Conservation (phyloP, 1,284 basidiomycete genomes). For the Rhizoctonia solani region DNA sequence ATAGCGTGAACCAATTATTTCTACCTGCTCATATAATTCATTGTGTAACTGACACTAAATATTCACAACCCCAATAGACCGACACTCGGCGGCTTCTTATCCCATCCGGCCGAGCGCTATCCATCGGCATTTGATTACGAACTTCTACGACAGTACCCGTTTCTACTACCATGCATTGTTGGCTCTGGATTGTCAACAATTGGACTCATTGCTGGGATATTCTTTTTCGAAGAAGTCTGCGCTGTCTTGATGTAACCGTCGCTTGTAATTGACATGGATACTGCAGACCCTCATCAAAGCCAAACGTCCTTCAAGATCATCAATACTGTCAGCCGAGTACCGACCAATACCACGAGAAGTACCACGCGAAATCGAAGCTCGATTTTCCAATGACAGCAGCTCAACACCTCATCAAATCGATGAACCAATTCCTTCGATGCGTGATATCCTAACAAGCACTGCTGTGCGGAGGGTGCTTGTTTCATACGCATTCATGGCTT, state of each 20-base stretch:
- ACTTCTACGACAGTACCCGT: slow-evolving; percentile 44
- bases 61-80: too few species aligned
- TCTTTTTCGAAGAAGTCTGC: slow-evolving; percentile 46
- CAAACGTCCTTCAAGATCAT: neutral
- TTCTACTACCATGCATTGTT: slow-evolving; percentile 46
- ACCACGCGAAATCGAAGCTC: too few species aligned
- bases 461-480: slow-evolving; percentile 36
- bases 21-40: too few species aligned
- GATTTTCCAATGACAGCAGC: too few species aligned
- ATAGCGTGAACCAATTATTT: slow-evolving; percentile 38
- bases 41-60: too few species aligned
- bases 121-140: slow-evolving; percentile 40
- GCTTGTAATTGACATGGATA: too few species aligned
- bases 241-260: neutral
- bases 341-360: too few species aligned
- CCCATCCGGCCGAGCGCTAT: slow-evolving; percentile 42
- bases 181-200: slow-evolving; percentile 43
- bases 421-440: slow-evolving; percentile 23
- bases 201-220: slow-evolving; percentile 42
- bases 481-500: slow-evolving; percentile 37
- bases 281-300: too few species aligned
- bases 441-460: slow-evolving; percentile 26
- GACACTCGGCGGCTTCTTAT: slow-evolving; percentile 44
- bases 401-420: too few species aligned
- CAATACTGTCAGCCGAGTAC: too few species aligned